A percentile compares a stretch with the other conserved stretches of the same genome.
Conservation (phyloP, 805 yeast species). For the Candida xyloterini region DNA sequence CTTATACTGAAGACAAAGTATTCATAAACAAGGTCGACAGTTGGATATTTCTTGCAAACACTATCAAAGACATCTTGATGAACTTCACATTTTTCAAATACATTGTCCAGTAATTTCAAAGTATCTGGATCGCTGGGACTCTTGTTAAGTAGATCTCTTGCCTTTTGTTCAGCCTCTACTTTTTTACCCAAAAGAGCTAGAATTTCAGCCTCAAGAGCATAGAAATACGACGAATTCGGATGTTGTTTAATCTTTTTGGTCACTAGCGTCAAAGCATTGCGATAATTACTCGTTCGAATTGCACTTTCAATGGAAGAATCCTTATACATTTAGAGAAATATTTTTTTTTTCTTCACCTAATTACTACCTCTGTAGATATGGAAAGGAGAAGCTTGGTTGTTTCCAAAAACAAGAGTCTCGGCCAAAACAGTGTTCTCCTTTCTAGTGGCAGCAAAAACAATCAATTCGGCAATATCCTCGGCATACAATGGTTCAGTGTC, state of each 20-base stretch:
- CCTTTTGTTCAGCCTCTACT: constrained; percentile 34
- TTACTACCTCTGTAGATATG: constrained; percentile 46
- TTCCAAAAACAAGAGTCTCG: constrained; percentile 79
- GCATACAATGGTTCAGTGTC: constrained; percentile 71
- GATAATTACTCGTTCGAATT: constrained; percentile 44
- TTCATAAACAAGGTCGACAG: constrained; percentile 41
- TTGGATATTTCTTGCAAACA: constrained; percentile 56
- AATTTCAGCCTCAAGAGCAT: constrained; percentile 41
- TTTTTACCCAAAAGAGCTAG: constrained; percentile 34
- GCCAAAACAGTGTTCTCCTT: constrained; percentile 72
- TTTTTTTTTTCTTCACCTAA: constrained; percentile 3
- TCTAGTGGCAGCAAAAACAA: constrained; percentile 65
- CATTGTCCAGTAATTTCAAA: constrained; percentile 43
- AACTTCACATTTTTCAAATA: constrained; percentile 40
- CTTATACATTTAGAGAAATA: constrained; percentile 19
- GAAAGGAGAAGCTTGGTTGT: constrained; percentile 77
- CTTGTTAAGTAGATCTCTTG: constrained; percentile 29
- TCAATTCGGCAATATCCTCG: constrained; percentile 71
- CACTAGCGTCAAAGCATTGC: constrained; percentile 49
- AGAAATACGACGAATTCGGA: constrained; percentile 57
- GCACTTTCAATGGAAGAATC: constrained; percentile 24
- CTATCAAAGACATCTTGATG: constrained; percentile 52
- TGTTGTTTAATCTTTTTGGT: constrained; percentile 46
- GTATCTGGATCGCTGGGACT: constrained; percentile 56
- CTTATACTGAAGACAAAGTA: constrained; percentile 60